A percentile compares a stretch with the other conserved stretches of the same genome.
Conservation (phyloP, 1,284 basidiomycete species). For the Heterobasidion occidentale region DNA sequence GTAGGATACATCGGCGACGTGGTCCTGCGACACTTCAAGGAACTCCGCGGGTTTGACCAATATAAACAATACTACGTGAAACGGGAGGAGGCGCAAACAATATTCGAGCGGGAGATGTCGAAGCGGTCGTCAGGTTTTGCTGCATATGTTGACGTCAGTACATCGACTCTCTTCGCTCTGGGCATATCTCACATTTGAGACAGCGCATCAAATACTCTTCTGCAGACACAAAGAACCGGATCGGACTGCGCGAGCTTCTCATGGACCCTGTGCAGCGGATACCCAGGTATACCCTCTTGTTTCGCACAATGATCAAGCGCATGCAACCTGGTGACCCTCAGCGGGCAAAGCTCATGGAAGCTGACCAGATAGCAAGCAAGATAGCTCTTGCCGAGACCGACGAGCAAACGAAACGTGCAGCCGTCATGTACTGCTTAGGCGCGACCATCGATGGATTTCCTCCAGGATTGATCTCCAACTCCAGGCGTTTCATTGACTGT, state of each 20-base stretch:
- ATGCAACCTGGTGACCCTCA: conserved; percentile 76
- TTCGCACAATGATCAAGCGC: conserved; percentile 85
- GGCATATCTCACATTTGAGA: conserved; percentile 3
- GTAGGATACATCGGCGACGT: conserved; percentile 80
- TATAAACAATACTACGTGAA: conserved; percentile 90
- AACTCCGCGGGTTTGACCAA: conserved; percentile 77
- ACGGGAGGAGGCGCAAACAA: conserved; percentile 87
- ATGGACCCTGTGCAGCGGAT: conserved; percentile 99
- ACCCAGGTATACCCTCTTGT: conserved; percentile 90
- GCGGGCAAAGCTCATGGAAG: conserved; percentile 77
- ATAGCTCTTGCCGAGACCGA: conserved; percentile 93
- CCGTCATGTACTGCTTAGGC: conserved; percentile 83
- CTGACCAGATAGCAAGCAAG: conserved; percentile 80
- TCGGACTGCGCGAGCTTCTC: conserved; percentile 88
- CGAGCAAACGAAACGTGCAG: conserved; percentile 83
- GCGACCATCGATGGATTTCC: conserved; percentile 90
- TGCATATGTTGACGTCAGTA: conserved; percentile 77
- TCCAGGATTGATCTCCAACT: conserved; percentile 77
- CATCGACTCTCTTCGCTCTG: conserved; percentile 10
- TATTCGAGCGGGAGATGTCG: conserved; percentile 79
- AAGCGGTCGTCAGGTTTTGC: conserved; percentile 73
- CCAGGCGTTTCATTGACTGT: conserved; percentile 84
- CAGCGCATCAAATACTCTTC: conserved; percentile 88
- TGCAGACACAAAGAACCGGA: conserved; percentile 73
- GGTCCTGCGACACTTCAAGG: conserved; percentile 78